Base-by-base conservation (phyloP, 176 grass and related monocot genomes). In the Aechmea fasciata region DNA sequence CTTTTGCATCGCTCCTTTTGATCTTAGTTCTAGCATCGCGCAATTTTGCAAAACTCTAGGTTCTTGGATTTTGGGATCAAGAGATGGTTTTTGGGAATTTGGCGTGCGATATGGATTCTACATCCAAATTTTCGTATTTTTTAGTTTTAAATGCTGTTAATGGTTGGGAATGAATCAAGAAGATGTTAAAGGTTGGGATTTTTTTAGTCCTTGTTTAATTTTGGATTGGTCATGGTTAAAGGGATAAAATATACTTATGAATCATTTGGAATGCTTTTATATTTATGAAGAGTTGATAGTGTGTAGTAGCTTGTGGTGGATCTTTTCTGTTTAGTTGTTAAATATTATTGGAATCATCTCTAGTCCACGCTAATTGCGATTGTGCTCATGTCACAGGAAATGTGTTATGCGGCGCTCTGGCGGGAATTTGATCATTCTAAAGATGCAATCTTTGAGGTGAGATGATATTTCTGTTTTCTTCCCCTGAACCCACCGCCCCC, bases 361-460 rank as follows among this genome's bases (percentile, higher is more conserved):
- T 41, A 41, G 6, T 41, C 28, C 10, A 14, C 12, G n/a, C 12
- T 64, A 63, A 49, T 7, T 22, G n/a, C 47, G 28, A 28, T 52
- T 13, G 15, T 59, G 55, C 79, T 67, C 79, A 52, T 28, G 65
- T 81, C 52, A 73, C 57, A 97, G 93, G 93, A 97, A 73, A 90
- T 77, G 51, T 92, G 93, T 78, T 87, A 85, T 68, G 77, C 80
- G 47, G 69, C 66, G 7, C 81, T 97, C n/a, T 84, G 50, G 75
- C 75, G 89, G 71, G 93, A 97, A 85, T 87, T 79, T 73, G 86
- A 97, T 64, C 79, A 87, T 68, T 97, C 93, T 65, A 92, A 85
- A 83, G 83, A 97, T 26, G 77, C 75, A 62, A 90, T 92, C 48
- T 88, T 87, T 70, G 86, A 92, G 89, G 93, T 97, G 19, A 66